phyloP scores from a whole-genome alignment of 306 rosid genomes.

The Vigna trinervia region DNA sequence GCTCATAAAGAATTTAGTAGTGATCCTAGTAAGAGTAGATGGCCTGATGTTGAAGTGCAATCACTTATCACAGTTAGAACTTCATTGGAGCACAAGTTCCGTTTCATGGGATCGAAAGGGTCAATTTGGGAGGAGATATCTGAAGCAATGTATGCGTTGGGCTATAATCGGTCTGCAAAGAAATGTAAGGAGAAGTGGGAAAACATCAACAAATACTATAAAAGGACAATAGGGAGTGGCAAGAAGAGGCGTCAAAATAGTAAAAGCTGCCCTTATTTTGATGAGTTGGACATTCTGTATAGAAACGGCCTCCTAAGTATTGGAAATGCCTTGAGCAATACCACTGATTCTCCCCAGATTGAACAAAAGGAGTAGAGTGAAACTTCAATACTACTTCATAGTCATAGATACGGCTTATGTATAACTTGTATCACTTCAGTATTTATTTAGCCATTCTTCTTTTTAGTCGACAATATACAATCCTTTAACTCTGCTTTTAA shows the following conservation, averaged over 20 bases:
- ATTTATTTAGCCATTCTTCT: conserved; percentile 29
- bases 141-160: conserved; percentile 58
- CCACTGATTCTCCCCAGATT: conserved; percentile 44
- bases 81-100: conserved; percentile 61
- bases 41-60: conserved; percentile 81
- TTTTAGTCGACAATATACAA: conserved; percentile 25
- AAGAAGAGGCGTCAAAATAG: conserved; percentile 57
- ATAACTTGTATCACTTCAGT: conserved; percentile 21
- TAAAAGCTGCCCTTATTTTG: conserved; percentile 71
- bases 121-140: conserved; percentile 88
- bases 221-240: conserved; percentile 58
- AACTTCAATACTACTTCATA: conserved; percentile 9
- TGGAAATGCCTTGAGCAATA: conserved; percentile 47
- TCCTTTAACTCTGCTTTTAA: conserved; percentile 6
- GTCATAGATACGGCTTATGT: conserved; percentile 20
- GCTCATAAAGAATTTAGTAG: conserved; percentile 42
- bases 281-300: conserved; percentile 67
- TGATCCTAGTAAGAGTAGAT: conserved; percentile 59
- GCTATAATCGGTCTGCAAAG: conserved; percentile 67
- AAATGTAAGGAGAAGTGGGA: conserved; percentile 94
- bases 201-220: conserved; percentile 84
- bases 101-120: conserved; percentile 52
- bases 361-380: conserved; percentile 48
- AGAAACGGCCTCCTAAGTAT: conserved; percentile 55
- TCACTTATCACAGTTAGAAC: conserved; percentile 69